A percentile compares a stretch with the other conserved stretches of the same genome.
These are phyloP conservation scores for Trichophyton equinum DNA, from an alignment of 2,329 filamentous ascomycete species.

Conservation along the genomic window DNA sequence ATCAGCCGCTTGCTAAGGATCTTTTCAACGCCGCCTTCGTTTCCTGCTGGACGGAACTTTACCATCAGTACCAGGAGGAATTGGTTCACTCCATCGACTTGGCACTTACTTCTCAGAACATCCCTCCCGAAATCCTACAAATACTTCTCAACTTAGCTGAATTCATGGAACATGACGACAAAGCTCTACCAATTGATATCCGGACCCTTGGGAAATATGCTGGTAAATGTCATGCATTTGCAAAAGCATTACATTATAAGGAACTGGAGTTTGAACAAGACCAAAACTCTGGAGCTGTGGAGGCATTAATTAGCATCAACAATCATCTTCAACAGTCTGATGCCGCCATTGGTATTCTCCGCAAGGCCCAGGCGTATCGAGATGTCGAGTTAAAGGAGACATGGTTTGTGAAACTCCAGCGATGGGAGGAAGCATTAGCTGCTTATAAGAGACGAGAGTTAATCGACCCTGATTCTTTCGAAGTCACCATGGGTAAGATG, in stretches of 20 bases:
- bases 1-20: slow-evolving; percentile 79
- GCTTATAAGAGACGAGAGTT: slow-evolving; percentile 67
- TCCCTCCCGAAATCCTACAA: slow-evolving; percentile 88
- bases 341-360: slow-evolving; percentile 91
- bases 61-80: slow-evolving; percentile 94
- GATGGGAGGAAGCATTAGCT: slow-evolving; percentile 91
- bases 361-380: slow-evolving; percentile 88
- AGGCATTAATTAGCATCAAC: slow-evolving; percentile 97
- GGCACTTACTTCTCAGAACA: slow-evolving; percentile 86
- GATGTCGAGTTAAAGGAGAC: slow-evolving; percentile 95
- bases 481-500: slow-evolving; percentile 99
- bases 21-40: slow-evolving; percentile 98
- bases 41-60: slow-evolving; percentile 96
- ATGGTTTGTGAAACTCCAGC: slow-evolving; percentile 96
- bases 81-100: slow-evolving; percentile 91
- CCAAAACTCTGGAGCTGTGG: slow-evolving; percentile 87
- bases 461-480: slow-evolving; percentile 65
- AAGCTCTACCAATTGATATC: slow-evolving; percentile 94
- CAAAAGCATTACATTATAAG: slow-evolving; percentile 97
- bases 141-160: slow-evolving; percentile 91
- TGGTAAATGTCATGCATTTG: slow-evolving; percentile 92
- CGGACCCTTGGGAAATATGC: slow-evolving; percentile 87
- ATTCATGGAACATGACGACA: slow-evolving; percentile 99
- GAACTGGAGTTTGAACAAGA: slow-evolving; percentile 97
- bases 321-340: slow-evolving; percentile 98